A percentile compares a stretch with the other conserved stretches of the same genome.
Conservation (phyloP, 1,284 basidiomycete species). For the Cutaneotrichosporon sp. region DNA sequence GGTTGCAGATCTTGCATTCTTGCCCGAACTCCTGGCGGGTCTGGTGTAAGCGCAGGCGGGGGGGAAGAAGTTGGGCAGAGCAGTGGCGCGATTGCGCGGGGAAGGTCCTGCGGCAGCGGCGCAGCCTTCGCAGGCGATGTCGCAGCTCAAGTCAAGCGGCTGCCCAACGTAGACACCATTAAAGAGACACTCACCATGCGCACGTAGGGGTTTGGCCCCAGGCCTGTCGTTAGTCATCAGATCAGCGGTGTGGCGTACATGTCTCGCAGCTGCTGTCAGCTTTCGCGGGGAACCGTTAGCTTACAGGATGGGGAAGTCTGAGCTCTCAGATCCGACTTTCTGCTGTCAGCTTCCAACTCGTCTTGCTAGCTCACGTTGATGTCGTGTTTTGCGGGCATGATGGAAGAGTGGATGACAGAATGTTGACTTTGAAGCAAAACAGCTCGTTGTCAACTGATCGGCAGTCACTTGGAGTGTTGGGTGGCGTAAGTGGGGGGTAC, state of each 20-base stretch:
- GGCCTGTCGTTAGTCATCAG: constrained; percentile 58
- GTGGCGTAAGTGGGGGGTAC: constrained; percentile 1
- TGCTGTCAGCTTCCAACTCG: constrained; percentile 18
- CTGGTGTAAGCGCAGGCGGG: constrained; percentile 52
- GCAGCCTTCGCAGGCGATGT: too few species aligned
- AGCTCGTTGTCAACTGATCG: not conserved
- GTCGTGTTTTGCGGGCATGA: constrained; percentile 51
- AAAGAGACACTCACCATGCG: constrained; percentile 67
- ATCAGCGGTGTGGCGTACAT: constrained; percentile 61
- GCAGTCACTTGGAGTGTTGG: not conserved
- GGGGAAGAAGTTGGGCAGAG: constrained; percentile 5
- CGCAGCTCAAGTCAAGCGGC: not conserved
- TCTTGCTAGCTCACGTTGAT: constrained; percentile 43
- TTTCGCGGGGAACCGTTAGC: constrained; percentile 18
- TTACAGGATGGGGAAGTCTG: constrained; percentile 54
- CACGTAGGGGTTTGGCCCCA: constrained; percentile 84
- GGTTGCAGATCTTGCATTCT: constrained; percentile 85
- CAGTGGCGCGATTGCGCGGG: too few species aligned
- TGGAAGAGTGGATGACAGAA: constrained; percentile 8
- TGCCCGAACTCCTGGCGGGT: constrained; percentile 95
- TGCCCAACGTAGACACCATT: too few species aligned
- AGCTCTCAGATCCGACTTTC: constrained; percentile 54
- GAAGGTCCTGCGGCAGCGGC: too few species aligned
- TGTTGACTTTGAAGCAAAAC: not conserved
- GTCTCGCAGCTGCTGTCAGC: constrained; percentile 66